Percentiles rank a stretch among this genome's conserved stretches.
These are phyloP conservation scores for Sporothrix luriei DNA, from an alignment of 2,329 filamentous ascomycete genomes.

Conservation along the genomic window DNA sequence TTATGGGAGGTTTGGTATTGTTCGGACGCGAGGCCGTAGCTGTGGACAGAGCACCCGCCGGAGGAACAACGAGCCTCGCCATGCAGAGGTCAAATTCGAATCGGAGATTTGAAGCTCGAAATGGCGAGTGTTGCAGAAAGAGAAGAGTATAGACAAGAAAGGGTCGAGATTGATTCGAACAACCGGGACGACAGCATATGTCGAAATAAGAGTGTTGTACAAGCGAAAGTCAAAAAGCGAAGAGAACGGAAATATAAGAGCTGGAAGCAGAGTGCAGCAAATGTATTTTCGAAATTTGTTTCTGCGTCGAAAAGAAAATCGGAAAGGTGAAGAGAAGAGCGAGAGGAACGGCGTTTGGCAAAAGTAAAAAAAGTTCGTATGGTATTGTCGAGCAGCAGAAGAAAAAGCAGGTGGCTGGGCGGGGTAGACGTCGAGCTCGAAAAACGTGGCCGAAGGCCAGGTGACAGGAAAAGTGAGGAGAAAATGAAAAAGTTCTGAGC, in stretches of 20 bases:
- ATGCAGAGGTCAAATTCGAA: background rate
- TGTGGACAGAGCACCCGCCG: background rate
- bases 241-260: background rate
- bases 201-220: background rate
- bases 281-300: background rate
- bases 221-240: background rate
- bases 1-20: background rate
- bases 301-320: background rate
- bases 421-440: background rate
- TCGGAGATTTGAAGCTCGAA: background rate
- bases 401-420: background rate
- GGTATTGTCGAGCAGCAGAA: conserved; percentile 8
- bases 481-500: background rate
- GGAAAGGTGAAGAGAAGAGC: background rate
- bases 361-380: background rate
- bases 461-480: background rate
- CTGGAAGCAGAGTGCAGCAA: background rate
- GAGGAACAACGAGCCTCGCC: background rate
- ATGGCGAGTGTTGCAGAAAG: background rate
- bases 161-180: background rate
- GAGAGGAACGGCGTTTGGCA: background rate
- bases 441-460: conserved; percentile 2
- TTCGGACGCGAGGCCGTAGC: background rate
- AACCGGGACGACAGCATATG: background rate
- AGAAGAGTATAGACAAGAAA: background rate